phyloP scores from a whole-genome alignment of 306 rosid genomes.

The Vigna mungo region DNA sequence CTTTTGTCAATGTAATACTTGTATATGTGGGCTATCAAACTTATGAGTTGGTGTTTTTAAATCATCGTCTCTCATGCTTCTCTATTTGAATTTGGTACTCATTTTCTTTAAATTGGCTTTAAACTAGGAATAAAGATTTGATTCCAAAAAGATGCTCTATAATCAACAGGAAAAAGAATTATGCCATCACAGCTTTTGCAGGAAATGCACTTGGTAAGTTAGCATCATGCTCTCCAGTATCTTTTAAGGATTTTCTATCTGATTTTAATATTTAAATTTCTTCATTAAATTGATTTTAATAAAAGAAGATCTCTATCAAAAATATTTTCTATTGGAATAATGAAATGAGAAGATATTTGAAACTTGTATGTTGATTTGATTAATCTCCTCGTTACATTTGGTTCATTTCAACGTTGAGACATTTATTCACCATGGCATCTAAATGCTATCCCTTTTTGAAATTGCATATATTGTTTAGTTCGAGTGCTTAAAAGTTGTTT shows the following conservation, averaged over 20 bases:
- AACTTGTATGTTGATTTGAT: constrained; percentile 10
- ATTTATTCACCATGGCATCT: background rate
- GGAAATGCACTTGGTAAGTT: constrained; percentile 43
- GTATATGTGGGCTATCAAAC: background rate
- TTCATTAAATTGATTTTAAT: constrained; percentile 8
- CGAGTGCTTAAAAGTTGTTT: background rate
- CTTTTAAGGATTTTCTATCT: constrained; percentile 14
- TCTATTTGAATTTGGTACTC: constrained; percentile 14
- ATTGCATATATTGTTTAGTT: constrained; percentile 5
- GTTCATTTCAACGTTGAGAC: constrained; percentile 23
- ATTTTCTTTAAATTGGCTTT: constrained; percentile 9
- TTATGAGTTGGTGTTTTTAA: constrained; percentile 9
- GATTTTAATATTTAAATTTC: constrained; percentile 1
- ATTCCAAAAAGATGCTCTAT: constrained; percentile 21
- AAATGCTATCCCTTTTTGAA: background rate
- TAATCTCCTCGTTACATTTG: constrained; percentile 1
- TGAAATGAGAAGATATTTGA: constrained; percentile 12
- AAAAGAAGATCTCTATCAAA: background rate
- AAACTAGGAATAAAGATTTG: constrained; percentile 46
- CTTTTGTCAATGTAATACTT: background rate
- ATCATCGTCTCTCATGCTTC: constrained; percentile 5
- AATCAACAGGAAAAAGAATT: constrained; percentile 24
- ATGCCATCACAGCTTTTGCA: constrained; percentile 32
- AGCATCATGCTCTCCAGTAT: background rate
- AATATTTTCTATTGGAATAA: constrained; percentile 21